Evolutionary conservation across 371 early-diverging fungal species (phyloP).

Genomic region (Amoeboaphelidium protococcarum): DNA sequence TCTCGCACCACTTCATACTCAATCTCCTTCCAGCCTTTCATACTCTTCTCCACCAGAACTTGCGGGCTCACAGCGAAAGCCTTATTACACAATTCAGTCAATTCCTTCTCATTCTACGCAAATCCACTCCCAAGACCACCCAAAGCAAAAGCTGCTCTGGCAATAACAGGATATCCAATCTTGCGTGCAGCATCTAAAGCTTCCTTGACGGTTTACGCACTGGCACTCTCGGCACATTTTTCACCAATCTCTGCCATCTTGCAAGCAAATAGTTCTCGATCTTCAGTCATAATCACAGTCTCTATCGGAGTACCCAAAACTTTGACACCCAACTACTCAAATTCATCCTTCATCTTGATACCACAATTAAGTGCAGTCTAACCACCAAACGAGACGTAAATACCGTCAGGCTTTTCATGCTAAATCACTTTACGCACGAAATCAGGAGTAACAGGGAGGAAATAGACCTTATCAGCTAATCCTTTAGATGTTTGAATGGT

Average conservation of each 20-base stretch:
- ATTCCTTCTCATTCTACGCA: slow-evolving; percentile 44
- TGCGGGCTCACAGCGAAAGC: slow-evolving; percentile 56
- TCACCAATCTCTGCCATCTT: slow-evolving; percentile 49
- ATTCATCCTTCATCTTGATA: slow-evolving; percentile 40
- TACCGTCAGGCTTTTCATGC: slow-evolving; percentile 77
- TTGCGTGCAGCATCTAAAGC: slow-evolving; percentile 50
- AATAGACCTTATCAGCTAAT: slow-evolving; percentile 75
- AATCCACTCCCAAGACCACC: slow-evolving; percentile 89
- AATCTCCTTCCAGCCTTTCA: slow-evolving; percentile 94
- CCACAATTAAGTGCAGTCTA: slow-evolving; percentile 82
- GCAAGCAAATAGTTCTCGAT: slow-evolving; percentile 78
- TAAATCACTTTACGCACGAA: slow-evolving; percentile 62
- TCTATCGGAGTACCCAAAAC: slow-evolving; percentile 79
- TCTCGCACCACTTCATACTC: slow-evolving; percentile 96
- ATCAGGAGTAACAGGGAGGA: slow-evolving; percentile 76
- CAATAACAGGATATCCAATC: slow-evolving; percentile 75
- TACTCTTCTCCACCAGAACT: slow-evolving; percentile 65
- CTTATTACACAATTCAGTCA: slow-evolving; percentile 39
- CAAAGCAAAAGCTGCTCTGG: slow-evolving; percentile 72
- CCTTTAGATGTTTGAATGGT: slow-evolving; percentile 85
- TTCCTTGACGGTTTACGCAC: slow-evolving; percentile 47
- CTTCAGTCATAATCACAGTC: slow-evolving; percentile 63
- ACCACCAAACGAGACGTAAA: slow-evolving; percentile 74
- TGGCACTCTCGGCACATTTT: slow-evolving; percentile 56
- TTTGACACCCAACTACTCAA: slow-evolving; percentile 44